phyloP scores from a whole-genome alignment of 2,329 filamentous ascomycete genomes.

The Xylaria sp. region DNA sequence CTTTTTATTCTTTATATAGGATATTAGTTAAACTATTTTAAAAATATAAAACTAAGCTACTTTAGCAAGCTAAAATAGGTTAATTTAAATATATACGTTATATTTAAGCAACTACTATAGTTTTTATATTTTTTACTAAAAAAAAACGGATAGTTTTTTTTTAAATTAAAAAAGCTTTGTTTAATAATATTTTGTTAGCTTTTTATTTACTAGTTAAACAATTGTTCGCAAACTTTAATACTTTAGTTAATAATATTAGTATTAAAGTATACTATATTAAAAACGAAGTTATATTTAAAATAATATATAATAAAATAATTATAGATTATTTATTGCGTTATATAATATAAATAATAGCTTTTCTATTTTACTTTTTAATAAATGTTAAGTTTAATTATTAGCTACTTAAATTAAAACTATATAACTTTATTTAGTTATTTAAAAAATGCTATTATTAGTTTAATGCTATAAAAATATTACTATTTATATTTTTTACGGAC shows the following conservation, averaged over 20 bases:
- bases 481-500: slow-evolving; percentile 1
- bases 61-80: neutral
- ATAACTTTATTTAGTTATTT: neutral
- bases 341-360: neutral
- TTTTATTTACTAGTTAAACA: neutral
- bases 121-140: neutral
- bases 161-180: neutral
- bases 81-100: neutral
- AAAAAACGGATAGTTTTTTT: neutral
- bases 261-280: slow-evolving; percentile 2
- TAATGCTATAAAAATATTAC: neutral
- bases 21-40: slow-evolving; percentile 2
- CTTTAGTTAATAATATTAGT: neutral
- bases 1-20: neutral
- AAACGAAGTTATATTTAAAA: neutral
- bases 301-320: neutral
- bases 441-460: neutral
- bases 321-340: neutral
- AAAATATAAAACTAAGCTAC: neutral
- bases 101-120: too few relatives aligned
- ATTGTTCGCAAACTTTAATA: neutral
- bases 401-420: slow-evolving; percentile 5
- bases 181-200: neutral
- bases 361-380: slow-evolving; percentile 2
- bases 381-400: neutral